A percentile compares a stretch with the other conserved stretches of the same genome.
These are phyloP conservation scores for Laguncularia racemosa DNA, from an alignment of 345 rosid species.

Conservation along the genomic window DNA sequence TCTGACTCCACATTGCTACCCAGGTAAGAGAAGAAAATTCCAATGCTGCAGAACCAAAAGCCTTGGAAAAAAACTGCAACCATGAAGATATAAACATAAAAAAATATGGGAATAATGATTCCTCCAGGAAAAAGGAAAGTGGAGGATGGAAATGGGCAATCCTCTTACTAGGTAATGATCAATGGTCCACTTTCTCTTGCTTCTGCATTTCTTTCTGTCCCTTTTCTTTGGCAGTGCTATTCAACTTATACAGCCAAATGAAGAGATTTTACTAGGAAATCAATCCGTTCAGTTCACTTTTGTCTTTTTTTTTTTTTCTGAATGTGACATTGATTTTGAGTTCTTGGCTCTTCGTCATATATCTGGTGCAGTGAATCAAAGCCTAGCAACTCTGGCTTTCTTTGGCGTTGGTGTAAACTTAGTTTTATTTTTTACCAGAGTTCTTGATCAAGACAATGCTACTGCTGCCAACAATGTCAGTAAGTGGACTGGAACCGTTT, in stretches of 20 bases:
- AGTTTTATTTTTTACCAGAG: slow-evolving; percentile 79
- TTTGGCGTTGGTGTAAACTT: slow-evolving; percentile 88
- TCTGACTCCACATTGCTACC: neutral
- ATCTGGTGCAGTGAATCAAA: slow-evolving; percentile 56
- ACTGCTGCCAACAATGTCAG: slow-evolving; percentile 81
- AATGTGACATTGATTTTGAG: neutral
- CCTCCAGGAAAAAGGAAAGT: slow-evolving; percentile 4
- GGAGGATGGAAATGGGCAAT: slow-evolving; percentile 41
- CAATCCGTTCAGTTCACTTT: neutral
- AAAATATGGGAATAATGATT: slow-evolving; percentile 13
- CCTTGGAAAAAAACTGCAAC: slow-evolving; percentile 12
- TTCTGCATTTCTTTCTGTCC: neutral
- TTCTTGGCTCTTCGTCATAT: slow-evolving; percentile 8
- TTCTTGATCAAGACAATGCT: slow-evolving; percentile 67
- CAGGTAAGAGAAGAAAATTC: slow-evolving; percentile 23
- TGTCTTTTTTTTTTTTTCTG: neutral
- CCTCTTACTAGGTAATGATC: slow-evolving; percentile 31
- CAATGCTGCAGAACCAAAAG: slow-evolving; percentile 9
- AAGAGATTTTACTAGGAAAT: neutral
- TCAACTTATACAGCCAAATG: neutral
- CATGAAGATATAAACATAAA: slow-evolving; percentile 9
- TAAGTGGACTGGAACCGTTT: slow-evolving; percentile 95
- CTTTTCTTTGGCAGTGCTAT: too few relatives aligned
- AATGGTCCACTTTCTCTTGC: neutral
- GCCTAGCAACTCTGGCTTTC: slow-evolving; percentile 81